Percentiles rank a stretch among this genome's conserved stretches.
These are phyloP conservation scores for Baudoinia panamericana DNA, from an alignment of 495 filamentous ascomycete species.

Conservation along the genomic window DNA sequence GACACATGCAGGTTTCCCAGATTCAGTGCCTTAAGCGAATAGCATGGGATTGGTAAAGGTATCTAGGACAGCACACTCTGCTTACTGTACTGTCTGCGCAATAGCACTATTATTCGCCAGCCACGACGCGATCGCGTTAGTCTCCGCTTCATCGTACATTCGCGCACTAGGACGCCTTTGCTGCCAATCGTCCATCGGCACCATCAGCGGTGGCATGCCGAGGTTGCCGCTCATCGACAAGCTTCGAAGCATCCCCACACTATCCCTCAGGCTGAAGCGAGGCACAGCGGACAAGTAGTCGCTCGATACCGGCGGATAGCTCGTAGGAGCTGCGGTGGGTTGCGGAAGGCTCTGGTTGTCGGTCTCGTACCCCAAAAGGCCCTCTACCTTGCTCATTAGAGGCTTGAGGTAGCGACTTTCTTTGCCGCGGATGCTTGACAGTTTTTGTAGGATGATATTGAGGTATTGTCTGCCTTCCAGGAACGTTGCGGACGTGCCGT, in stretches of 20 bases:
- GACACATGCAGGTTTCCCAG: no score
- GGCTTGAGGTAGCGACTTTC: conserved; percentile 21
- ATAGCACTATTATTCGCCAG: no score
- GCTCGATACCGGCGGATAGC: neutral
- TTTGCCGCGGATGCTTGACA: conserved; percentile 22
- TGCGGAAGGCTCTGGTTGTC: neutral
- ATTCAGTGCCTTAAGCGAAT: no score
- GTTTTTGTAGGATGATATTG: conserved; percentile 16
- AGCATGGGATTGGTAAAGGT: no score
- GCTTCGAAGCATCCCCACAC: conserved; percentile 14
- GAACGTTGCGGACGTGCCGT: conserved; percentile 14
- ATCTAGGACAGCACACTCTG: no score
- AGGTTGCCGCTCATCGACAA: conserved; percentile 17
- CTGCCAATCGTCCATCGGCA: conserved; percentile 11
- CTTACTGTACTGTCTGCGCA: no score
- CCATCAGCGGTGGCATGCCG: conserved; percentile 12
- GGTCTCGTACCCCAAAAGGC: conserved; percentile 16
- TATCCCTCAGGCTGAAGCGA: conserved; percentile 9
- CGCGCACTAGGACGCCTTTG: conserved; percentile 14
- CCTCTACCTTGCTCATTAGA: conserved; percentile 15
- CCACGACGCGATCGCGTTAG: conserved; percentile 1
- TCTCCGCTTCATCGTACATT: conserved; percentile 15
- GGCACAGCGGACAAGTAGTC: neutral
- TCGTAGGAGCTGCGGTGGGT: neutral
- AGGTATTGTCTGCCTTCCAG: conserved; percentile 22